A percentile compares a stretch with the other conserved stretches of the same genome.
Conservation (phyloP, 2,329 filamentous ascomycete species). For the Trichoderma koningiopsis region DNA sequence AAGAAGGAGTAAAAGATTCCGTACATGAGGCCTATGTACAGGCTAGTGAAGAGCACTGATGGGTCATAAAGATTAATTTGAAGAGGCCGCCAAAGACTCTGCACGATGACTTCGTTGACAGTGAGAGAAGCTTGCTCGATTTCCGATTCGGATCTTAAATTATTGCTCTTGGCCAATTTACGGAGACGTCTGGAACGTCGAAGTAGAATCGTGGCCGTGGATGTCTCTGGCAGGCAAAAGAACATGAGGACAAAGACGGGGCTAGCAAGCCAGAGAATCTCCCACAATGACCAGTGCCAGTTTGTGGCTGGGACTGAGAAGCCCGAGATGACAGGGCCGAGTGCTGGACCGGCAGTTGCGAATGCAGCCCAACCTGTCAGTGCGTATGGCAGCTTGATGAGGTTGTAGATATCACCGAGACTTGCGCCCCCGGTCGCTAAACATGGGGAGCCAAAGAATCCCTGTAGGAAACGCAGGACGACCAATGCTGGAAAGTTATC, state of each 20-base stretch:
- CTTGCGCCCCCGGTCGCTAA: slow-evolving; percentile 46
- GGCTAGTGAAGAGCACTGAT: slow-evolving; percentile 6
- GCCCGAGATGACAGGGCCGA: slow-evolving; percentile 7
- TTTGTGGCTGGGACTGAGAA: slow-evolving; percentile 5
- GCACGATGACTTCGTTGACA: background rate
- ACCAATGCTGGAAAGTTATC: background rate
- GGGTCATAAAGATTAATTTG: slow-evolving; percentile 9
- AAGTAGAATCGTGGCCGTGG: background rate
- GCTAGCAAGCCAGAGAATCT: slow-evolving; percentile 1
- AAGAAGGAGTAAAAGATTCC: slow-evolving; percentile 10
- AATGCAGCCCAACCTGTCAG: slow-evolving; percentile 40
- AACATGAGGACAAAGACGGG: slow-evolving; percentile 7
- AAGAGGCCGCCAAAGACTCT: slow-evolving; percentile 1
- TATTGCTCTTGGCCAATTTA: background rate
- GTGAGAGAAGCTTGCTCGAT: background rate
- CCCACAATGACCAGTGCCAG: slow-evolving; percentile 10
- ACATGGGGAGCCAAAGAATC: background rate
- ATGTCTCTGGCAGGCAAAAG: slow-evolving; percentile 13
- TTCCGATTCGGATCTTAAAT: slow-evolving; percentile 5
- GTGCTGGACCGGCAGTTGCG: slow-evolving; percentile 3
- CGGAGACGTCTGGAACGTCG: slow-evolving; percentile 6
- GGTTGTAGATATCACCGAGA: slow-evolving; percentile 56
- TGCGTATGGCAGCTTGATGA: slow-evolving; percentile 56
- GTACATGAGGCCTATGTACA: slow-evolving; percentile 1
- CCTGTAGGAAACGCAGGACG: background rate